Evolutionary conservation across 495 filamentous ascomycete genomes (phyloP).

Genomic region (Aspergillus coremiiformis): DNA sequence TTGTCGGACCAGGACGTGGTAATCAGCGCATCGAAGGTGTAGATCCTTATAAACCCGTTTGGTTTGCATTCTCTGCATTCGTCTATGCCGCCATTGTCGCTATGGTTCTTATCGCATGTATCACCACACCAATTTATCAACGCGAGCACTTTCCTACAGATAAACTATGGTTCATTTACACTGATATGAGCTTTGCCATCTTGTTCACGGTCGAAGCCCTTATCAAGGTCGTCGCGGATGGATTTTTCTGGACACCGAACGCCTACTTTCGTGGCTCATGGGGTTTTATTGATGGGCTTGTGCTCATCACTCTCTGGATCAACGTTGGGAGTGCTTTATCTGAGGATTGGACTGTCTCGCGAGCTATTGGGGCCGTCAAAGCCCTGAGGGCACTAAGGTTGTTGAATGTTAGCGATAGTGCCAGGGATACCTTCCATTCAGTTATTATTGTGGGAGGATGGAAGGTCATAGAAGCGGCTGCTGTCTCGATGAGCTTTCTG

Average conservation of each 20-base stretch:
- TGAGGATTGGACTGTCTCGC: slow-evolving; percentile 70
- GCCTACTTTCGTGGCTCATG: slow-evolving; percentile 94
- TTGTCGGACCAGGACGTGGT: slow-evolving; percentile 89
- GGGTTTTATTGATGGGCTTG: slow-evolving; percentile 92
- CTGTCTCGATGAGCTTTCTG: slow-evolving; percentile 88
- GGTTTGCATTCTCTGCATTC: slow-evolving; percentile 89
- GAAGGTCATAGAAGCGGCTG: slow-evolving; percentile 82
- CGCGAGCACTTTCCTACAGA: slow-evolving; percentile 67
- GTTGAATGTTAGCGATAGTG: slow-evolving; percentile 93
- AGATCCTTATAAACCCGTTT: slow-evolving; percentile 75
- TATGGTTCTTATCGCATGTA: slow-evolving; percentile 92
- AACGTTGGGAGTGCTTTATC: slow-evolving; percentile 78
- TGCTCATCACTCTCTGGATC: slow-evolving; percentile 92
- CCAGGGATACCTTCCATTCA: slow-evolving; percentile 92
- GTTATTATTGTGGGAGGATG: slow-evolving; percentile 87
- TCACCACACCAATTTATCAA: slow-evolving; percentile 92
- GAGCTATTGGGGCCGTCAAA: slow-evolving; percentile 95
- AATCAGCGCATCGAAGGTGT: slow-evolving; percentile 78
- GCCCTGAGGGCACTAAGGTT: slow-evolving; percentile 88
- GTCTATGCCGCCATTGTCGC: slow-evolving; percentile 92
- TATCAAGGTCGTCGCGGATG: slow-evolving; percentile 94
- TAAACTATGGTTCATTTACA: slow-evolving; percentile 91
- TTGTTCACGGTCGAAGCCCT: slow-evolving; percentile 81
- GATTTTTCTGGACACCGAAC: slow-evolving; percentile 95
- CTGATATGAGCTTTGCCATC: slow-evolving; percentile 81